phyloP scores from a whole-genome alignment of 768 basidiomycete species.

The Agaricus subrufescens region DNA sequence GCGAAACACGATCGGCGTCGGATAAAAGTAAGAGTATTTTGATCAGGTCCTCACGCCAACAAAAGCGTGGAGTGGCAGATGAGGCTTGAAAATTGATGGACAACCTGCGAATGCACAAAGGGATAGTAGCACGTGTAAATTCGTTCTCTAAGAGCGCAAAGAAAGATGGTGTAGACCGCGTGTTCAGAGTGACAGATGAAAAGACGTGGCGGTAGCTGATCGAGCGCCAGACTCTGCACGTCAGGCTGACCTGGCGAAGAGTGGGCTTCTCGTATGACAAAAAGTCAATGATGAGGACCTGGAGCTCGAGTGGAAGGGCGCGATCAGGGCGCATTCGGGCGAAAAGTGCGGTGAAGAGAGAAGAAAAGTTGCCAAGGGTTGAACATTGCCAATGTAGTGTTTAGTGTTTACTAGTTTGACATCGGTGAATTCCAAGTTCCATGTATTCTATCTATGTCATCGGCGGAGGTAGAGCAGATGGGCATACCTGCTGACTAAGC shows the following conservation, averaged over 20 bases:
- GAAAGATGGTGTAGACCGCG: slow-evolving; percentile 14
- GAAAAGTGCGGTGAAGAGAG: background rate
- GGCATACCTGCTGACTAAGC: background rate
- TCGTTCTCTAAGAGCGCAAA: slow-evolving; percentile 11
- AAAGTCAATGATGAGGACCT: slow-evolving; percentile 19
- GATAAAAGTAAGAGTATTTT: background rate
- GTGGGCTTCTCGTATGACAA: slow-evolving; percentile 11
- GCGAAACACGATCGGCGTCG: background rate
- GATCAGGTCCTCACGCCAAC: background rate
- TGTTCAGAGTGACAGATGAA: slow-evolving; percentile 12
- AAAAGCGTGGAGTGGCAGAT: background rate
- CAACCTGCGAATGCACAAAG: background rate
- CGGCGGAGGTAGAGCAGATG: background rate
- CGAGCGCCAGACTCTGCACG: slow-evolving; percentile 20
- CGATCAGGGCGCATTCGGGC: background rate
- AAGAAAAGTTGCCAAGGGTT: background rate
- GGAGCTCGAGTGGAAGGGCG: slow-evolving; percentile 18
- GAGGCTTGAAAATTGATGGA: background rate
- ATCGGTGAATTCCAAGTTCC: background rate
- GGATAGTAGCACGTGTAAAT: background rate
- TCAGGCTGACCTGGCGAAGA: slow-evolving; percentile 14
- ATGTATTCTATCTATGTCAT: too few species aligned
- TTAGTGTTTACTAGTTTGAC: background rate
- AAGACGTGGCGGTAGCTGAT: slow-evolving; percentile 18
- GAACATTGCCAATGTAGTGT: background rate